Base-by-base conservation (phyloP, 352 stramenopile genomes). In the Phytophthora brassicae region DNA sequence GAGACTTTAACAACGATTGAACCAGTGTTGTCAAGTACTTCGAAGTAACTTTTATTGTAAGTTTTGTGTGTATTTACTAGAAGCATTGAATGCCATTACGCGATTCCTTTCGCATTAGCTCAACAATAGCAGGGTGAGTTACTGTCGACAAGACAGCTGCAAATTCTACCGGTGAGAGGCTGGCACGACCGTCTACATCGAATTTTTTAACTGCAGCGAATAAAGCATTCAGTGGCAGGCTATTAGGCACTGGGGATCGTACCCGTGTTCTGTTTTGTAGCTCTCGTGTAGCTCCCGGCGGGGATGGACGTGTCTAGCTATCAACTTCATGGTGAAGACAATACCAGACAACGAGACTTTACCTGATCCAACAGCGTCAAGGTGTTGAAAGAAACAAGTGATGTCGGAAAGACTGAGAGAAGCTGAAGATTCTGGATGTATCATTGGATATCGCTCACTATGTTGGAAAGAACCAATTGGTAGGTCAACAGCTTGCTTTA, bases 31-130 rank as follows among this genome's bases (percentile, higher is more conserved):
- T n/a, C n/a, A n/a, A n/a, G n/a, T n/a, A n/a, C n/a, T n/a, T n/a
- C n/a, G n/a, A n/a, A n/a, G n/a, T n/a, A n/a, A n/a, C n/a, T n/a
- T n/a, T n/a, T n/a, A n/a, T n/a, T n/a, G n/a, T n/a, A n/a, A n/a
- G n/a, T n/a, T n/a, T n/a, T n/a, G n/a, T n/a, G n/a, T n/a, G n/a
- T n/a, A n/a, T n/a, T 36, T 29, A 13, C 68, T 74, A 87, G 46
- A 90, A 80, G 64, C 75, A 86, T 49, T 88, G 73, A 38, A 90
- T 75, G 12, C 85, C 61, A 53, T 84, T 77, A 16, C 56, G 73
- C 0, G 57, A 67, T 33, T 80, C 66, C 62, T 86, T 84, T n/a
- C 75, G 75, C 13, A 85, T 64, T 6, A 89, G 50, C 11, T 81
- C 66, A 20, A 81, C 56, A 24, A 88, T 58, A 1, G 50, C 42